Base-by-base conservation (phyloP, 495 filamentous ascomycete species). In the Xanthoparmelia taractica region DNA sequence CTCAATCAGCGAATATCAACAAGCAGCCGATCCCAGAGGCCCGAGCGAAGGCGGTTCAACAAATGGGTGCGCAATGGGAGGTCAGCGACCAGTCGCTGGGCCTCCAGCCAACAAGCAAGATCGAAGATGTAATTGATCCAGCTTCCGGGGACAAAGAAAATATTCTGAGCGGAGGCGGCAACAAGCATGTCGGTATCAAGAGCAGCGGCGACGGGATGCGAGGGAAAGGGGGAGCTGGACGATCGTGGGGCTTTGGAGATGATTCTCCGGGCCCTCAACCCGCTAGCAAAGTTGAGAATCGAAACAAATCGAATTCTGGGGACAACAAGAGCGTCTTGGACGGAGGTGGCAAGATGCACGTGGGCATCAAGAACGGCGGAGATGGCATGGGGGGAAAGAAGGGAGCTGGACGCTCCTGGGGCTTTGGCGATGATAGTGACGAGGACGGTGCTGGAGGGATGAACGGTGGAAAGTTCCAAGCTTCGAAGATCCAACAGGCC, bases 331-430 rank as follows among this genome's bases (percentile, higher is more conserved):
- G 69, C 69, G 65, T 66, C 61, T 38, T 45, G 27, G 43, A 66
- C 36, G 56, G 63, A 36, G 58, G 61, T 31, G 52, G 57, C 40
- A 65, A 69, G 18, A 59, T 68, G 37, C 69, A 68, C 34, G 71
- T 76, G 33, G 79, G 83, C 41, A 84, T 87, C 62, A 73, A 75
- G 59, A 86, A 81, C 43, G 81, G 74, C 1, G 87, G 89, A 41
- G 84, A 92, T 67, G 89, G 88, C 40, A 90, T 90, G 85, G 88
- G 88, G 34, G 86, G 86, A 48, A 82, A 80, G 65, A 88, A 83
- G 70, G 86, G 81, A n/a, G 68, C 77, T 20, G 76, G 75, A 23
- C 54, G 60, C 62, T 71, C 74, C 41, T 91, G 87, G 87, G 74
- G 80, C 10, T 81, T 82, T 66, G 82, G 85, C 33, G 83, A 82